phyloP scores from a whole-genome alignment of 208 protist genomes.

The Leishmania gerbilli region DNA sequence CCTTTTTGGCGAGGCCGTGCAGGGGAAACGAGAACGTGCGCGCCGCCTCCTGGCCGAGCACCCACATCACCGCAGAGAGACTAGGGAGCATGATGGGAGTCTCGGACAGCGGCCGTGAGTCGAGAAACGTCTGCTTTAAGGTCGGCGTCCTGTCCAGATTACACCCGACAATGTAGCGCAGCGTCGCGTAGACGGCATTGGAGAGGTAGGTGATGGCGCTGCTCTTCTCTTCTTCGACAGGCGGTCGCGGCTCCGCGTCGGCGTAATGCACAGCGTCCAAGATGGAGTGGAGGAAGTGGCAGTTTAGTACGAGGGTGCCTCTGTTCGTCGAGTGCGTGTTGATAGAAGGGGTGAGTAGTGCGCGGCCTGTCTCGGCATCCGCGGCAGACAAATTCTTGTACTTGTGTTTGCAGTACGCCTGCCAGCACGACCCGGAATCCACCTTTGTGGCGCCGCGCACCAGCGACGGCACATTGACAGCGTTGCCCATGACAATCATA shows the following conservation, averaged over 20 bases:
- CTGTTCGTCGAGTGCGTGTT: slow-evolving; percentile 19
- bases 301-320: slow-evolving; percentile 57
- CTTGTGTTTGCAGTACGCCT: slow-evolving; percentile 82
- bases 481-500: slow-evolving; percentile 87
- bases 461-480: slow-evolving; percentile 71
- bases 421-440: slow-evolving; percentile 85
- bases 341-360: slow-evolving; percentile 22
- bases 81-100: slow-evolving; percentile 46
- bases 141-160: slow-evolving; percentile 45
- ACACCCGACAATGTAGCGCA: slow-evolving; percentile 83
- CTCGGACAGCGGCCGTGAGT: slow-evolving; percentile 58
- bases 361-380: slow-evolving; percentile 49
- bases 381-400: slow-evolving; percentile 43
- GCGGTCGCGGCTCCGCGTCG: slow-evolving; percentile 67
- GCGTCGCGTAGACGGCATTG: slow-evolving; percentile 58
- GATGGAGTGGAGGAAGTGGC: slow-evolving; percentile 61
- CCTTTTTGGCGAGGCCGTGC: slow-evolving; percentile 42
- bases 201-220: slow-evolving; percentile 64
- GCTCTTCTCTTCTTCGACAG: slow-evolving; percentile 69
- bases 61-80: slow-evolving; percentile 71
- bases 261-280: slow-evolving; percentile 80
- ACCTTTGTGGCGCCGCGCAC: slow-evolving; percentile 83
- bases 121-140: slow-evolving; percentile 65
- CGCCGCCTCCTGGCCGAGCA: slow-evolving; percentile 49
- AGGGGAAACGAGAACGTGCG: slow-evolving; percentile 58